Evolutionary conservation across 1,284 basidiomycete genomes (phyloP).

Genomic region (Hymenochaete sp.): DNA sequence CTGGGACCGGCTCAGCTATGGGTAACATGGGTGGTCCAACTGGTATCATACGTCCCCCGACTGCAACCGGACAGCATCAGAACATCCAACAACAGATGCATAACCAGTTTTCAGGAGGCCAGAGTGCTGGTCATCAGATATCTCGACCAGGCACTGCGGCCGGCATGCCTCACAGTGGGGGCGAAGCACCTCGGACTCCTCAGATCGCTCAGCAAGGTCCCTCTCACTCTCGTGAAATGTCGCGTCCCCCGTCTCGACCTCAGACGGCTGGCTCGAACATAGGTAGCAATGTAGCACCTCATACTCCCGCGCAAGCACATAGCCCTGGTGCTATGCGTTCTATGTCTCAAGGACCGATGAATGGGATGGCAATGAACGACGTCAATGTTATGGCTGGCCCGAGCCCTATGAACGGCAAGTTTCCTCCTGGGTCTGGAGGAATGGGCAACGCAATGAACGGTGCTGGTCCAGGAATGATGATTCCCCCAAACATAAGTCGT

Average conservation of each 20-base stretch:
- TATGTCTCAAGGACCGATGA: neutral
- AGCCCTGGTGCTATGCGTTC: neutral
- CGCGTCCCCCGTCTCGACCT: slow-evolving; percentile 14
- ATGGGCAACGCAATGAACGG: slow-evolving; percentile 17
- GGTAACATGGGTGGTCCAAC: too few species aligned
- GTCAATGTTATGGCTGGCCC: slow-evolving; percentile 5
- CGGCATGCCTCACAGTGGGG: slow-evolving; percentile 11
- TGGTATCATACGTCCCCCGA: slow-evolving; percentile 12
- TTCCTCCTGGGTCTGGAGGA: slow-evolving; percentile 4
- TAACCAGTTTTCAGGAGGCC: slow-evolving; percentile 14
- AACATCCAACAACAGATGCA: slow-evolving; percentile 11
- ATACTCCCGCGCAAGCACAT: too few species aligned
- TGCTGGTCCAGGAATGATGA: slow-evolving; percentile 24
- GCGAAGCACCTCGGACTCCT: slow-evolving; percentile 23
- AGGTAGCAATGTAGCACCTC: too few species aligned
- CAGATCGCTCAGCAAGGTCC: slow-evolving; percentile 21
- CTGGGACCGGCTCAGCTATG: neutral
- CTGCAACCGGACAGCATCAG: slow-evolving; percentile 9
- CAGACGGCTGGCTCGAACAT: slow-evolving; percentile 15
- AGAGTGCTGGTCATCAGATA: slow-evolving; percentile 12
- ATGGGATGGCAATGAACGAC: slow-evolving; percentile 14
- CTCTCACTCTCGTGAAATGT: slow-evolving; percentile 18
- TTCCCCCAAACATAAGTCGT: slow-evolving; percentile 23
- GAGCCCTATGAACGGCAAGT: slow-evolving; percentile 1
- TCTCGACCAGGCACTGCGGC: slow-evolving; percentile 17